phyloP scores from a whole-genome alignment of 331 rosid species.

The Quercus tomentella region DNA sequence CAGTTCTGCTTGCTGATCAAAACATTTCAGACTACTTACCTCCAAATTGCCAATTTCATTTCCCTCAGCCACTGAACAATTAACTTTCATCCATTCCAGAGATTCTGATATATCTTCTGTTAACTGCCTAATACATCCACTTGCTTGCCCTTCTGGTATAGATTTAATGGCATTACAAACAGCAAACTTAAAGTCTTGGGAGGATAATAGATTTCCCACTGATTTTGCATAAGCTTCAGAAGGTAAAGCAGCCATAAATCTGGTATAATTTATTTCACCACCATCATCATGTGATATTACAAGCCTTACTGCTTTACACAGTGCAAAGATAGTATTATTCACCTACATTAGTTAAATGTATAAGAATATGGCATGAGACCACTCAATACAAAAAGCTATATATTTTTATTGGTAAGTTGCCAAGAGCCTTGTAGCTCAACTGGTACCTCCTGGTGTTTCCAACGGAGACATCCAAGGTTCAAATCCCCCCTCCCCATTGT shows the following conservation, averaged over 20 bases:
- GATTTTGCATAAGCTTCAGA: slow-evolving; percentile 51
- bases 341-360: slow-evolving; percentile 59
- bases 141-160: slow-evolving; percentile 89
- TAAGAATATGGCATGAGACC: slow-evolving; percentile 23
- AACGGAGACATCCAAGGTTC: too few species aligned
- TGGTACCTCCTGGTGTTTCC: too few species aligned
- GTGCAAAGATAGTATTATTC: slow-evolving; percentile 53
- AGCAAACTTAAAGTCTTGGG: slow-evolving; percentile 52
- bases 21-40: slow-evolving; percentile 6
- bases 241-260: slow-evolving; percentile 42
- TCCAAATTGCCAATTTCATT: slow-evolving; percentile 16
- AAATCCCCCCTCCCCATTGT: too few species aligned
- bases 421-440: too few species aligned
- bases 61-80: slow-evolving; percentile 29
- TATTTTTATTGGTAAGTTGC: too few species aligned
- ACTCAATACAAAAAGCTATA: slow-evolving; percentile 3
- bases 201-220: slow-evolving; percentile 59
- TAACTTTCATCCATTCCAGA: slow-evolving; percentile 57
- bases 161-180: slow-evolving; percentile 52
- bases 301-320: slow-evolving; percentile 80
- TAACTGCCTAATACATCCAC: slow-evolving; percentile 56
- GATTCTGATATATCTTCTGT: slow-evolving; percentile 64
- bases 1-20: slow-evolving; percentile 53
- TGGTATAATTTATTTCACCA: slow-evolving; percentile 30
- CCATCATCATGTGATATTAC: slow-evolving; percentile 26